Evolutionary conservation across 2,329 filamentous ascomycete species (phyloP).

Genomic region (Stachybotrys chlorohalonatus): DNA sequence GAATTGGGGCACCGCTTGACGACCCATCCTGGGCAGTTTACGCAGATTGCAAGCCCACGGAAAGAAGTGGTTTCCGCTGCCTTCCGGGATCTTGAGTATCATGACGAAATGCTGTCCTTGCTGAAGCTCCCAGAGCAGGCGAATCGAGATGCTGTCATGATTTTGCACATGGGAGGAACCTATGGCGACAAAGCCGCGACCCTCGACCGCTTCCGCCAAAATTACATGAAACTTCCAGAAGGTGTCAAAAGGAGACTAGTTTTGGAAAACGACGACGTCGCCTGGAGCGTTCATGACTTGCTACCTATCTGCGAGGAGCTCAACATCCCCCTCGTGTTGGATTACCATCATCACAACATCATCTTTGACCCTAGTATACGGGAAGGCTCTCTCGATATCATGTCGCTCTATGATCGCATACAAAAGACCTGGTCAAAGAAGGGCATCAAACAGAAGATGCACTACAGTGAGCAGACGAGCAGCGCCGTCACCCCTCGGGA

Average conservation of each 20-base stretch:
- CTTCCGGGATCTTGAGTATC: constrained; percentile 76
- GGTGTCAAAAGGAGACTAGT: constrained; percentile 74
- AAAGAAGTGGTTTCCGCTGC: constrained; percentile 67
- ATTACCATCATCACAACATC: constrained; percentile 95
- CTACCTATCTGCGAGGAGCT: constrained; percentile 85
- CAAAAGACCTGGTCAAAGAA: constrained; percentile 77
- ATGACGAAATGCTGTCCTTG: constrained; percentile 73
- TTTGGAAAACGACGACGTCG: constrained; percentile 89
- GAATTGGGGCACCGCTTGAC: constrained; percentile 78
- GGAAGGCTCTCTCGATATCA: constrained; percentile 79
- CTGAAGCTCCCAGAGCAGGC: constrained; percentile 69
- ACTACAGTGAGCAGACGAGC: constrained; percentile 70
- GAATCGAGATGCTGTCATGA: constrained; percentile 84
- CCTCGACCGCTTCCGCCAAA: constrained; percentile 65
- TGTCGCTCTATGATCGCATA: constrained; percentile 65
- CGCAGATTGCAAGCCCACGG: constrained; percentile 79
- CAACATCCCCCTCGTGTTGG: constrained; percentile 86
- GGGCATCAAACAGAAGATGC: constrained; percentile 87
- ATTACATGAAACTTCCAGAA: constrained; percentile 58
- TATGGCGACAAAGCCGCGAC: constrained; percentile 82
- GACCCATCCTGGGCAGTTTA: constrained; percentile 88
- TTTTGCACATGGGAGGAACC: constrained; percentile 84
- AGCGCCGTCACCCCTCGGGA: constrained; percentile 65
- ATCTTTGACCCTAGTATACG: constrained; percentile 67
- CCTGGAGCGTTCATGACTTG: constrained; percentile 86